Evolutionary conservation across 2,329 filamentous ascomycete genomes (phyloP).

Genomic region (Rutstroemia sp.): DNA sequence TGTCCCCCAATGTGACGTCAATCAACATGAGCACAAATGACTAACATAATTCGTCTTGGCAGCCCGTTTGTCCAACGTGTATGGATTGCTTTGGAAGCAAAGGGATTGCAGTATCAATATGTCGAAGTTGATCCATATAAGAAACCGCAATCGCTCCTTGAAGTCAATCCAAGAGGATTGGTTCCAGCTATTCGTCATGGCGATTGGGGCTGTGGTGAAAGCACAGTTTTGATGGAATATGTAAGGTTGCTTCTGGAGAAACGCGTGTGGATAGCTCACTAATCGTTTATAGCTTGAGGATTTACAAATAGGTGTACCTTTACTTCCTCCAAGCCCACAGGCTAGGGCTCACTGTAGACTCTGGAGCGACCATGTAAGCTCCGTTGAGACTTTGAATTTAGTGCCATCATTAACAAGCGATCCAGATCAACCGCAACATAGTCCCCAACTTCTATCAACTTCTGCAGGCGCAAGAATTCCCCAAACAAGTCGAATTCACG

Average conservation of each 20-base stretch:
- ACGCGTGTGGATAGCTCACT: neutral
- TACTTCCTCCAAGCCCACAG: slow-evolving; percentile 60
- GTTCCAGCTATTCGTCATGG: slow-evolving; percentile 73
- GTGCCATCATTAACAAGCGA: neutral
- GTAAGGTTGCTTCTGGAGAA: slow-evolving; percentile 35
- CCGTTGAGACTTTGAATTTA: too few species aligned
- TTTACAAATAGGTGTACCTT: slow-evolving; percentile 47
- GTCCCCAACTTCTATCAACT: slow-evolving; percentile 71
- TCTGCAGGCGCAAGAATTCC: slow-evolving; percentile 54
- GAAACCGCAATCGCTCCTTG: slow-evolving; percentile 61
- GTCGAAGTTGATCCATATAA: slow-evolving; percentile 77
- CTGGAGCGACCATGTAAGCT: slow-evolving; percentile 70
- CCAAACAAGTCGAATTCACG: slow-evolving; percentile 51
- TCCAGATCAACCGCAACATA: slow-evolving; percentile 65
- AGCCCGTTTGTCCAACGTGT: slow-evolving; percentile 78
- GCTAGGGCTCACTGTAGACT: slow-evolving; percentile 66
- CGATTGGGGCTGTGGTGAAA: slow-evolving; percentile 78
- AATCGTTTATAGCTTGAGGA: slow-evolving; percentile 58
- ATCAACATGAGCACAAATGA: slow-evolving; percentile 8
- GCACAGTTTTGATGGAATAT: slow-evolving; percentile 78
- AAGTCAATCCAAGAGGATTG: slow-evolving; percentile 67
- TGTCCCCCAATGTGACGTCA: slow-evolving; percentile 23
- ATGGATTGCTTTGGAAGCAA: slow-evolving; percentile 81
- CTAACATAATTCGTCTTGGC: slow-evolving; percentile 7
- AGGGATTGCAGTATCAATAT: slow-evolving; percentile 74